phyloP scores from a whole-genome alignment of 768 basidiomycete genomes.

The Naematelia aurantialba region DNA sequence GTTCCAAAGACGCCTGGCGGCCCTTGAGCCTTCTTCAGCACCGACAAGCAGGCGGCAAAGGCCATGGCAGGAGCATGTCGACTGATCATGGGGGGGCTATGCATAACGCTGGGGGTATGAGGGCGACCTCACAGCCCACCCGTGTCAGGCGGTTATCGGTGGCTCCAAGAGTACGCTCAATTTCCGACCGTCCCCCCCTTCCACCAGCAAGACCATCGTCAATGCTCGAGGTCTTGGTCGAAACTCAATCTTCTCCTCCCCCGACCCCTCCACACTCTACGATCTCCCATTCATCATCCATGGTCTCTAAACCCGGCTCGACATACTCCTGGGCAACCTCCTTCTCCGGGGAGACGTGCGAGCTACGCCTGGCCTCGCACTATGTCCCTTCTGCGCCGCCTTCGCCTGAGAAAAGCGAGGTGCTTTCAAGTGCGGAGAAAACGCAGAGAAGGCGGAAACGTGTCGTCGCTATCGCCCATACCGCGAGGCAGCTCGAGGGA shows the following conservation, averaged over 20 bases:
- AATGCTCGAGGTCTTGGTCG: neutral
- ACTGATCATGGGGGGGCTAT: neutral
- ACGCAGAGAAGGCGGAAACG: conserved; percentile 23
- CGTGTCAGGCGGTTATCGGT: neutral
- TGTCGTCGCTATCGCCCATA: conserved; percentile 39
- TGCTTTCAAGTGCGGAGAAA: conserved; percentile 24
- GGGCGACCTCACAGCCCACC: neutral
- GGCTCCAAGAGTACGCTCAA: neutral
- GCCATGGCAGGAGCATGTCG: neutral
- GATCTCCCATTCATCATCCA: conserved; percentile 1
- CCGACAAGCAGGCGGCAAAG: neutral
- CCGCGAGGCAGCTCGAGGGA: conserved; percentile 38
- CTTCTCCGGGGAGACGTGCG: conserved; percentile 40
- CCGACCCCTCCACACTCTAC: conserved; percentile 3
- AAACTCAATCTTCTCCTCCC: neutral
- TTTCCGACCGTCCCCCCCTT: neutral
- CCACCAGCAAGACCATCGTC: neutral
- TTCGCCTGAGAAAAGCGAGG: neutral
- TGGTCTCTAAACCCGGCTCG: conserved; percentile 15
- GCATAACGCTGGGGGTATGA: neutral
- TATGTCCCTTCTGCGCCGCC: conserved; percentile 20
- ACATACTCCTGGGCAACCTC: conserved; percentile 41
- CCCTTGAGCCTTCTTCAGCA: neutral
- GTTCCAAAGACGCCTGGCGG: neutral
- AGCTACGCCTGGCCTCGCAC: conserved; percentile 33